A percentile compares a stretch with the other conserved stretches of the same genome.
phyloP scores from a whole-genome alignment of 257 asterid species.

The Solanum sejunctum region DNA sequence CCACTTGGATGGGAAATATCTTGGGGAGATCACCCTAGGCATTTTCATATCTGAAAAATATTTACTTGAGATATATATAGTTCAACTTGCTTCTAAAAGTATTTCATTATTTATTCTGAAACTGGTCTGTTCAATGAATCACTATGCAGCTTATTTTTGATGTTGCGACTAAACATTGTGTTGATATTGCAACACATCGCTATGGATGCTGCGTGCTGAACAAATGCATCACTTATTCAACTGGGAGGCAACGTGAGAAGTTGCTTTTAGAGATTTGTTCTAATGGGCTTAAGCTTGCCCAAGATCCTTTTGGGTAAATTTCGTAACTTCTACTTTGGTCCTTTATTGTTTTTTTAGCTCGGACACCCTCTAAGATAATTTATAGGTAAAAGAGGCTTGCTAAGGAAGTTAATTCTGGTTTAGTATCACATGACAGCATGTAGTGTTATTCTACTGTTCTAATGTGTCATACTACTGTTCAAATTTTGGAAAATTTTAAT shows the following conservation, averaged over 20 bases:
- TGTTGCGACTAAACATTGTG: slow-evolving; percentile 21
- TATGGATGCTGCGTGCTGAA: slow-evolving; percentile 39
- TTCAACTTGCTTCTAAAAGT: neutral
- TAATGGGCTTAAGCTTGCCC: slow-evolving; percentile 68
- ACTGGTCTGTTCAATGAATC: neutral
- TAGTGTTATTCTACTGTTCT: neutral
- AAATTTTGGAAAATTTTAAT: neutral
- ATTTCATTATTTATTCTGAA: neutral
- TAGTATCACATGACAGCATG: neutral
- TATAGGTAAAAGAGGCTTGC: neutral
- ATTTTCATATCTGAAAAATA: neutral
- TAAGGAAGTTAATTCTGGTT: neutral
- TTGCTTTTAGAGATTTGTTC: slow-evolving; percentile 47
- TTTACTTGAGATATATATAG: neutral
- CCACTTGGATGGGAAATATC: neutral
- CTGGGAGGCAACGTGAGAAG: slow-evolving; percentile 51
- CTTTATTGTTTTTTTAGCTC: neutral
- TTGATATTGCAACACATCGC: slow-evolving; percentile 30
- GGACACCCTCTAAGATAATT: neutral
- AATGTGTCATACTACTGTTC: neutral
- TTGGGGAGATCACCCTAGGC: neutral
- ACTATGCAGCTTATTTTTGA: slow-evolving; percentile 23
- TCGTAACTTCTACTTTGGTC: neutral
- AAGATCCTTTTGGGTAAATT: slow-evolving; percentile 81
- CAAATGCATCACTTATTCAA: slow-evolving; percentile 29